phyloP scores from a whole-genome alignment of 179 eudicot species.

The Gypsophila paniculata region DNA sequence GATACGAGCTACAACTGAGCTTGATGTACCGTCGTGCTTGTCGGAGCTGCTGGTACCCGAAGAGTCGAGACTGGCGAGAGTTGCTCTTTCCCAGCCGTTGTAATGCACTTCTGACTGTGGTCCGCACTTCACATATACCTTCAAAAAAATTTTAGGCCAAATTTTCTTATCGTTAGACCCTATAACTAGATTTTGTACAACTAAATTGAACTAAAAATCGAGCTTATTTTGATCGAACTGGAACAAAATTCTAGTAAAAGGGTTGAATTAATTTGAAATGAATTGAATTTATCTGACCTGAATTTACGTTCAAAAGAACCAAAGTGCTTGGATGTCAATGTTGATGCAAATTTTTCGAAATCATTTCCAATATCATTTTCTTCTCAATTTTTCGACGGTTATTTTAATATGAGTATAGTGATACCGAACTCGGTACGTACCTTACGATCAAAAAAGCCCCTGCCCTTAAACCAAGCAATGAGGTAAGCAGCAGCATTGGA shows the following conservation, averaged over 20 bases:
- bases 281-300: no score
- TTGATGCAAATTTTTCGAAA: no score
- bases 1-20: not conserved
- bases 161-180: no score
- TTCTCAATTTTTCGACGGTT: not conserved
- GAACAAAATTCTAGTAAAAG: no score
- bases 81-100: conserved; percentile 1
- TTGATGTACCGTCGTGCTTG: not conserved
- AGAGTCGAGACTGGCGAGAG: not conserved
- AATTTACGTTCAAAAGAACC: no score
- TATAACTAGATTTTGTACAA: no score
- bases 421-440: not conserved
- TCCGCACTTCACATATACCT: conserved; percentile 13
- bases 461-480: not conserved
- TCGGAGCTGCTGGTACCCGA: not conserved
- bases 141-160: not conserved
- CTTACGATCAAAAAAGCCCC: not conserved
- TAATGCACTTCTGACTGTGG: not conserved
- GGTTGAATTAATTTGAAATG: no score
- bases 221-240: not conserved
- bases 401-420: not conserved
- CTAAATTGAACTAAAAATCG: no score
- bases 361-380: not conserved
- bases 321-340: no score
- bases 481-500: not conserved